Percentiles rank a stretch among this genome's conserved stretches.
phyloP scores from a whole-genome alignment of 2,329 filamentous ascomycete species.

The Myriangium duriaei region DNA sequence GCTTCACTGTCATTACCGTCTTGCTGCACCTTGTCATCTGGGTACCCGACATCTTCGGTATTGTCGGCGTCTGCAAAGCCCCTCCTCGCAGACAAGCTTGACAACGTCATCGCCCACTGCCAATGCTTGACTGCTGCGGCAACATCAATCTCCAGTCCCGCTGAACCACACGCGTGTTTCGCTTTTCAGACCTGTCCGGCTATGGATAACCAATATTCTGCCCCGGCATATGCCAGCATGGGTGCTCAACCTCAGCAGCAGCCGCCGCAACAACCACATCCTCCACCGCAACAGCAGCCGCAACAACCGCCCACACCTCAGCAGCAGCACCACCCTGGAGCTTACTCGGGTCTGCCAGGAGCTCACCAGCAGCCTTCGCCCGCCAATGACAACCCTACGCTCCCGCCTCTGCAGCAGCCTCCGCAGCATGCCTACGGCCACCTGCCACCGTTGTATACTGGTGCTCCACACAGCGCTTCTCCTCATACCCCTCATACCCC shows the following conservation, averaged over 20 bases:
- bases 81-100: neutral
- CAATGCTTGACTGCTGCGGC: neutral
- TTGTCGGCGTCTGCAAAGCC: neutral
- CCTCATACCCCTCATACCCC: conserved; percentile 23
- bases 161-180: neutral
- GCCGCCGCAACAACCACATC: conserved; percentile 14
- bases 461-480: conserved; percentile 19
- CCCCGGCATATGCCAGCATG: conserved; percentile 3
- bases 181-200: too few relatives aligned
- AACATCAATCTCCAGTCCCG: neutral
- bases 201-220: conserved; percentile 10
- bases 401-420: conserved; percentile 23
- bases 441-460: conserved; percentile 23
- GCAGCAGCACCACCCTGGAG: conserved; percentile 11
- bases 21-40: too few relatives aligned
- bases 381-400: conserved; percentile 18
- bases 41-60: neutral
- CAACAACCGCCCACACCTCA: conserved; percentile 13
- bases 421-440: conserved; percentile 19
- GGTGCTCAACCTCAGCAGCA: conserved; percentile 13
- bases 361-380: conserved; percentile 13
- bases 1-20: neutral
- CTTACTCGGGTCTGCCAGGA: conserved; percentile 6
- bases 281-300: conserved; percentile 14
- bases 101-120: neutral